Evolutionary conservation across 2,329 filamentous ascomycete species (phyloP), one percentile per base, ranked within the genome.

Genomic region (Phialophora chinensis): DNA sequence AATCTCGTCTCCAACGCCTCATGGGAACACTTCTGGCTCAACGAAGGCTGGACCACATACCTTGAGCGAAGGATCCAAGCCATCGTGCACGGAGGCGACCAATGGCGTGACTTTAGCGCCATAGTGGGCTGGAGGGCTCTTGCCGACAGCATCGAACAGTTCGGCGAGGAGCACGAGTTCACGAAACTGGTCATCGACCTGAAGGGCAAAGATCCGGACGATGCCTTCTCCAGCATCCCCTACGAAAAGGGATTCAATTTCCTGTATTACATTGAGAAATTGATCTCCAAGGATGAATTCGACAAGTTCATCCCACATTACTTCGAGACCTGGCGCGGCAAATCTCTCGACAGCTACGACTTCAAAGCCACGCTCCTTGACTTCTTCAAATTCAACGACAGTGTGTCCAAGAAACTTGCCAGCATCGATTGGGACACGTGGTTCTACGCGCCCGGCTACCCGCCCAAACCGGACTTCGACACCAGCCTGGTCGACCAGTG

Each of bases 191-290:
- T 97, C 71, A 86, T 93, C 67, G 89, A 92, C 76, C 89, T 98
- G 70, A 91, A 94, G 76, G 92, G 92, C 65, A 90, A 95, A 72
- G 94, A 98, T 73, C 95, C 95, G 0, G 95, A 98, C 77, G 95
- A 99, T 78, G 91, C 94, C 1, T 99, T 98, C 81, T 96, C 91
- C 72, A 91, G 88, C 29, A 84, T 98, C 38, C 93, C 95, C 0
- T 99, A 99, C 74, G 94, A 98, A 77, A 98, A 99, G 80, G 94
- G 94, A 3, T 98, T 97, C 79, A 91, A 91, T 75, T 96, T 98
- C 78, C 84, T 99, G 54, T 97, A 93, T 78, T 89, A 93, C 74
- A 88, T 99, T 14, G 95, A 99, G 74, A 90, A 90, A 55, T 82
- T 97, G 1, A 85, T 98, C 3, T 91, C 92, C 42, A 90, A 91